A percentile compares a stretch with the other conserved stretches of the same genome.
These are phyloP conservation scores for Hyaloperonospora arabidopsidis DNA, from an alignment of 352 stramenopile genomes.

Conservation along the genomic window DNA sequence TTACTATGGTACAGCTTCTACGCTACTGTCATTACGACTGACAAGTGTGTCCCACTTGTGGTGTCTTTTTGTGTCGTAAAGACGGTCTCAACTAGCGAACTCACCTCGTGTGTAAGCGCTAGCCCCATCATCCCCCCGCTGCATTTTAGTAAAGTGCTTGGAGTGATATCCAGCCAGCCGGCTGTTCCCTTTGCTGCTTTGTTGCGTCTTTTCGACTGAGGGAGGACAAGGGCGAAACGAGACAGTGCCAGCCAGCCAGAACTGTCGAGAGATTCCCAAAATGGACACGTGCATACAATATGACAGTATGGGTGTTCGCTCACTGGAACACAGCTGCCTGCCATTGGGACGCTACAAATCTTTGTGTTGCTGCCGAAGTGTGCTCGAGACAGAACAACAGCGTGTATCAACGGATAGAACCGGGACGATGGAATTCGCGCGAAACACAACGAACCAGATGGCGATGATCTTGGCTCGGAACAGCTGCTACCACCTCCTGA, in stretches of 20 bases:
- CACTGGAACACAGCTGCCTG: too few relatives aligned
- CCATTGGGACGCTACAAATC: too few relatives aligned
- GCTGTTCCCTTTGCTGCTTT: neutral
- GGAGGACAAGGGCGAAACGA: neutral
- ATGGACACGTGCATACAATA: neutral
- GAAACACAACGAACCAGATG: neutral
- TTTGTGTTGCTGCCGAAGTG: too few relatives aligned
- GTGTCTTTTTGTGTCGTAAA: neutral
- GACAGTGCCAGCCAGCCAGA: neutral
- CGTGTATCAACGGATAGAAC: conserved; percentile 1
- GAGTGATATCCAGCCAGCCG: neutral
- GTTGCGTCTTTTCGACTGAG: conserved; percentile 13
- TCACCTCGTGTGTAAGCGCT: conserved; percentile 14
- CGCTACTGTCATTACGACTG: too few relatives aligned
- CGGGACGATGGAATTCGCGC: neutral
- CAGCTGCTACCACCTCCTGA: neutral
- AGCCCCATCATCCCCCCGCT: conserved; percentile 2
- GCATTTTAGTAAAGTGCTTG: conserved; percentile 1
- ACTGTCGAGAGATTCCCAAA: neutral
- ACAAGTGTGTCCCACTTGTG: too few relatives aligned
- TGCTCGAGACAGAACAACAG: conserved; percentile 2
- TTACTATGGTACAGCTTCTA: neutral
- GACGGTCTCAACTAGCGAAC: neutral
- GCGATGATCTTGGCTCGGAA: too few relatives aligned
- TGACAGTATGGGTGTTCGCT: too few relatives aligned